phyloP scores from a whole-genome alignment of 2,329 filamentous ascomycete genomes.

The Fusarium oligoseptatum region DNA sequence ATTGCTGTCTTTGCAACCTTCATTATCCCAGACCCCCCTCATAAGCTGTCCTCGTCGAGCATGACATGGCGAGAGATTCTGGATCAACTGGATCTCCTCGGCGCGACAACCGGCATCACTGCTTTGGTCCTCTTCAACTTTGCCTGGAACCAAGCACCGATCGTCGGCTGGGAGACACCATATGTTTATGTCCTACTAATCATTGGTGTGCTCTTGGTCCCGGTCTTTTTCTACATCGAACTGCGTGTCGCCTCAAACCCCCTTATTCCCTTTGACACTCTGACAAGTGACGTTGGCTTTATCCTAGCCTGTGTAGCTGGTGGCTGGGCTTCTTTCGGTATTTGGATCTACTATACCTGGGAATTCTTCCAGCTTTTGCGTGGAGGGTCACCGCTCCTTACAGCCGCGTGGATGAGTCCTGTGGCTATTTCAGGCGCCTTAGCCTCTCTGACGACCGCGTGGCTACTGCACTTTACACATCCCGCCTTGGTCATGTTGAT shows the following conservation, averaged over 20 bases:
- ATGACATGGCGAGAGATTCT: slow-evolving; percentile 39
- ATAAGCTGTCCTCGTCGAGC: slow-evolving; percentile 22
- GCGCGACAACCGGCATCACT: slow-evolving; percentile 61
- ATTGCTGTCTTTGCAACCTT: slow-evolving; percentile 50
- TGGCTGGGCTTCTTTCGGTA: slow-evolving; percentile 68
- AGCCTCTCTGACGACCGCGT: slow-evolving; percentile 60
- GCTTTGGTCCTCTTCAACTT: slow-evolving; percentile 74
- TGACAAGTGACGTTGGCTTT: slow-evolving; percentile 64
- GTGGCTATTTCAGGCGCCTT: slow-evolving; percentile 58
- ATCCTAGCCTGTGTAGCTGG: slow-evolving; percentile 67
- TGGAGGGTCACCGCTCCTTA: slow-evolving; percentile 57
- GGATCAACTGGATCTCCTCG: slow-evolving; percentile 55
- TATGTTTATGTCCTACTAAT: slow-evolving; percentile 71
- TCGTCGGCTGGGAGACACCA: slow-evolving; percentile 68
- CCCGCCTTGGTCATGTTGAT: slow-evolving; percentile 58
- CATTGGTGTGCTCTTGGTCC: slow-evolving; percentile 67
- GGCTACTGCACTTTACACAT: slow-evolving; percentile 52
- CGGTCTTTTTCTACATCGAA: slow-evolving; percentile 70
- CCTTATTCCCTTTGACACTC: slow-evolving; percentile 67
- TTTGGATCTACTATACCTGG: slow-evolving; percentile 66
- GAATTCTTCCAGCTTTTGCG: slow-evolving; percentile 62
- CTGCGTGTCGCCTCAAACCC: slow-evolving; percentile 60
- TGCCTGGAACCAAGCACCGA: slow-evolving; percentile 74
- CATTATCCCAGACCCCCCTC: slow-evolving; percentile 51
- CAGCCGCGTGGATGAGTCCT: slow-evolving; percentile 60